Base-by-base conservation (phyloP, 2,329 filamentous ascomycete genomes). In the Penicillium sp. region DNA sequence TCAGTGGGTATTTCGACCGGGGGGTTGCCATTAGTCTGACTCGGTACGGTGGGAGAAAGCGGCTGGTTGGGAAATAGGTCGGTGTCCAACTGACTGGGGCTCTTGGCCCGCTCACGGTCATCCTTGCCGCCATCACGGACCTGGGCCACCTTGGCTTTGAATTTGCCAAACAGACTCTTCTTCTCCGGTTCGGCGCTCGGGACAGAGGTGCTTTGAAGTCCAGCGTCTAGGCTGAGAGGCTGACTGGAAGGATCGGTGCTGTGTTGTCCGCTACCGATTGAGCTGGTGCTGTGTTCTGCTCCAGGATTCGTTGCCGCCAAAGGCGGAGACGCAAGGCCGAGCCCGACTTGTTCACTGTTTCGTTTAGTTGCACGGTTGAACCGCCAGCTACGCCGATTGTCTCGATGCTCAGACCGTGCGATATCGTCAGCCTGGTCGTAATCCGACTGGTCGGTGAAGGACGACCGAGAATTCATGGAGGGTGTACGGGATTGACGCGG, bases 371-470 rank as follows among this genome's bases (percentile, higher is more conserved):
- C 66, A 3, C 70, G 78, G 18, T 84, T 84, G 15, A 89, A 86
- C 45, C 90, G 77, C 75, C 89, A 89, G 25, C 86, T 82, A 50
- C 79, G 82, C 62, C 85, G 87, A 69, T 84, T 87, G 46, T 87
- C 83, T 59, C 80, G 84, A 46, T 87, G 83, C 12, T 81, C 75
- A 38, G 70, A 67, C 3, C 78, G 77, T 31, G 67, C 60, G 18
- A 67, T 62, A 29, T 89, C 87, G 25, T 90, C 88, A 8, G 78
- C 69, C 53, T 87, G 83, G 54, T 95, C 90, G 27, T 84, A 66
- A 64, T 95, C 90, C 0, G 89, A 95, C 20, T 85, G 82, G 57
- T 95, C 90, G 23, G 92, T 93, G 56, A 83, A 77, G 2, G 80
- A 83, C 0, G 80, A 81, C 40, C 79, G 78, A 9, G 89, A 92